Percentiles rank a stretch among this genome's conserved stretches.
phyloP scores from a whole-genome alignment of 2,329 filamentous ascomycete species.

The Clarireedia paspali region DNA sequence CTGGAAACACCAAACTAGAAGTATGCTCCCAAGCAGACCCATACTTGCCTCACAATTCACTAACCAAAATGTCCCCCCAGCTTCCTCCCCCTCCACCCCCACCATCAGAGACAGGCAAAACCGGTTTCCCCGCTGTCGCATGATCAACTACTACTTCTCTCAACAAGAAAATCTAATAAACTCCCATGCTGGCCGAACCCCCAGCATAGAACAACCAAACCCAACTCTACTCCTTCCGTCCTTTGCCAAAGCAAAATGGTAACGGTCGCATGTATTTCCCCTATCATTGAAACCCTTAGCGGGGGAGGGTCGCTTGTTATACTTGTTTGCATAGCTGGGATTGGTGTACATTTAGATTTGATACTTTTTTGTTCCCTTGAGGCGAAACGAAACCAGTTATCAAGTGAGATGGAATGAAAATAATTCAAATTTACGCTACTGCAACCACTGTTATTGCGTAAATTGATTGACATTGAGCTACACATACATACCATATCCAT shows the following conservation, averaged over 20 bases:
- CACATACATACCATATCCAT: too few species aligned
- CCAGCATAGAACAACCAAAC: constrained; percentile 14
- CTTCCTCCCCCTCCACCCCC: constrained; percentile 27
- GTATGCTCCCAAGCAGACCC: constrained; percentile 33
- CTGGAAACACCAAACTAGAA: constrained; percentile 79
- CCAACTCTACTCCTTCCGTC: constrained; percentile 27
- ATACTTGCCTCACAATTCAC: not conserved
- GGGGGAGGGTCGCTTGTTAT: not conserved
- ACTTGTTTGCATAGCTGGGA: constrained; percentile 25
- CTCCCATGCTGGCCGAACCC: constrained; percentile 11
- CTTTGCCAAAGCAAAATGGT: constrained; percentile 14
- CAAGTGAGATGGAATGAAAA: constrained; percentile 3
- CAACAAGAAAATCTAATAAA: not conserved
- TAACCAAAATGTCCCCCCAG: constrained; percentile 11
- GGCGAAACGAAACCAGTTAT: not conserved
- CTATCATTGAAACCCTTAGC: constrained; percentile 5
- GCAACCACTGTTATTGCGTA: not conserved
- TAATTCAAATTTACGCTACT: not conserved
- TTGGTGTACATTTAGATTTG: constrained; percentile 19
- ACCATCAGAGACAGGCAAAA: constrained; percentile 24
- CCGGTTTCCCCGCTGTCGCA: constrained; percentile 27
- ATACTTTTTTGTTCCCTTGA: not conserved
- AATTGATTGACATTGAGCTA: too few species aligned
- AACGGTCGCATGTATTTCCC: constrained; percentile 15
- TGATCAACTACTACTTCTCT: constrained; percentile 8